phyloP scores from a whole-genome alignment of 2,329 filamentous ascomycete genomes.

The Magnaporthiopsis incrustans region DNA sequence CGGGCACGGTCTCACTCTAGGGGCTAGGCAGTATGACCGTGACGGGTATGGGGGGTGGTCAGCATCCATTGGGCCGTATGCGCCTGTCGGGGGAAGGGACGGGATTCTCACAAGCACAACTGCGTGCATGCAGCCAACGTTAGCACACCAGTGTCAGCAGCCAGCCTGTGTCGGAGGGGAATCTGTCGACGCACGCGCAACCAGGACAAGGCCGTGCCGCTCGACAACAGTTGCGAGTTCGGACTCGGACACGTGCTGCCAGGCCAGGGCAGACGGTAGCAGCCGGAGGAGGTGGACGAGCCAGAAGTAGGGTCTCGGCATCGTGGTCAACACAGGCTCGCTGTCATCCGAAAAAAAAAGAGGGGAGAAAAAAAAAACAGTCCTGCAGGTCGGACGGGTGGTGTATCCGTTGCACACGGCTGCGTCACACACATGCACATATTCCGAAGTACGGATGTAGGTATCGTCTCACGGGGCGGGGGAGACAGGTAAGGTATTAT shows the following conservation, averaged over 20 bases:
- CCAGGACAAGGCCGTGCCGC: not conserved
- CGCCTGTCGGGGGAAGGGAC: not conserved
- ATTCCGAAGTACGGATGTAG: not conserved
- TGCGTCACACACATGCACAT: not conserved
- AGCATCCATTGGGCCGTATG: not conserved
- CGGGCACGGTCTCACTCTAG: not conserved
- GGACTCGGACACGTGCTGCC: not conserved
- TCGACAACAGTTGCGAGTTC: not conserved
- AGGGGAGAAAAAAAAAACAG: not conserved
- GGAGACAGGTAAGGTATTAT: not conserved
- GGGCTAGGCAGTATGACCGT: not conserved
- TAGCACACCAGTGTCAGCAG: not conserved
- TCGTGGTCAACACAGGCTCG: not conserved
- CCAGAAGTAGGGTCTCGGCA: not conserved
- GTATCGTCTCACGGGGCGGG: not conserved
- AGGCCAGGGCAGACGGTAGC: not conserved
- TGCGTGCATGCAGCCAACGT: not conserved
- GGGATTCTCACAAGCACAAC: conserved; percentile 2
- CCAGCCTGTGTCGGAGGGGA: not conserved
- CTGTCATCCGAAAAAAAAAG: not conserved
- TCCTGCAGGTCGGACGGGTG: not conserved
- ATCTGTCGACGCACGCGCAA: not conserved
- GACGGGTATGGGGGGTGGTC: not conserved
- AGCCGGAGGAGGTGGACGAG: not conserved
- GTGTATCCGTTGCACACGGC: not conserved